These are phyloP conservation scores for Nigrograna mackinnonii DNA, from an alignment of 2,329 filamentous ascomycete species.

Conservation along the genomic window DNA sequence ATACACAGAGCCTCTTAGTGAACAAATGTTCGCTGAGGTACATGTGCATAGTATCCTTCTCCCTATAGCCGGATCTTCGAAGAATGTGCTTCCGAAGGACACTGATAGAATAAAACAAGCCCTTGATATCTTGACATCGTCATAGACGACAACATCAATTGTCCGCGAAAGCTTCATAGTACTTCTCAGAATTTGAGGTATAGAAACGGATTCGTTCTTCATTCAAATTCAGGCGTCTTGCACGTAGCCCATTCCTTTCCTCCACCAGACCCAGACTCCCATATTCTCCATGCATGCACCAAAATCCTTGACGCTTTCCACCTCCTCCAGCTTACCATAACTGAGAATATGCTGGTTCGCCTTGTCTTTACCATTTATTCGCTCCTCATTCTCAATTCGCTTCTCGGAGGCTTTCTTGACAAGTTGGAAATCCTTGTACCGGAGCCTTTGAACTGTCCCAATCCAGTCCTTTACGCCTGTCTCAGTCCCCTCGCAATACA, in stretches of 20 bases:
- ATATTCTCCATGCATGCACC: conserved; percentile 62
- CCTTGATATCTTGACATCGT: no score
- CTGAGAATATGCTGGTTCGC: neutral
- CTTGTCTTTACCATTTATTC: neutral
- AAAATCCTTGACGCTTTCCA: conserved; percentile 67
- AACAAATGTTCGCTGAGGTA: no score
- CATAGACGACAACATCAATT: no score
- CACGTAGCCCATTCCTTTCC: conserved; percentile 65
- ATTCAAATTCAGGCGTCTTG: conserved; percentile 10
- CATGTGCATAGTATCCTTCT: no score
- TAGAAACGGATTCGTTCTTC: neutral
- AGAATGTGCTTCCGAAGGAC: no score
- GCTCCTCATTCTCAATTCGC: conserved; percentile 14
- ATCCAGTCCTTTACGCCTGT: conserved; percentile 66
- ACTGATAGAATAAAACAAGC: no score
- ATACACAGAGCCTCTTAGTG: no score
- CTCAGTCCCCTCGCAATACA: conserved; percentile 73
- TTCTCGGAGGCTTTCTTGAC: conserved; percentile 55
- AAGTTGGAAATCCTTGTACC: conserved; percentile 75
- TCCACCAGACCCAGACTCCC: conserved; percentile 69
- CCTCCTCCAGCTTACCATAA: conserved; percentile 55
- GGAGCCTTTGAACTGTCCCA: conserved; percentile 61
- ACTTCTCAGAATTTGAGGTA: neutral
- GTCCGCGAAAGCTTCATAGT: neutral
- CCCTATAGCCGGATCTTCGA: no score